phyloP scores from a whole-genome alignment of 768 basidiomycete species.

The Xanthoconium purpureum region DNA sequence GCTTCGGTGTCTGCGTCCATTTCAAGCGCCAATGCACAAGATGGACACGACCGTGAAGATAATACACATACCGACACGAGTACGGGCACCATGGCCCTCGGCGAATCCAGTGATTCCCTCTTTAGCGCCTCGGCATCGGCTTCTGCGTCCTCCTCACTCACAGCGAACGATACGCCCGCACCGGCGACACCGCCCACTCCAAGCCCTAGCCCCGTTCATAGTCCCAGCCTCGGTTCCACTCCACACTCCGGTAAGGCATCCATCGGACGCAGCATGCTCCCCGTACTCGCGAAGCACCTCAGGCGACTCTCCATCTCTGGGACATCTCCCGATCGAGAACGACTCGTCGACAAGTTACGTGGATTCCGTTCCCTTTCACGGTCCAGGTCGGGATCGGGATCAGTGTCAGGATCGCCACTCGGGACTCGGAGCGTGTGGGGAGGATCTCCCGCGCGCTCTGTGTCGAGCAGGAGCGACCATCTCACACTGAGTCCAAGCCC shows the following conservation, averaged over 20 bases:
- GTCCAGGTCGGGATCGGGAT: neutral
- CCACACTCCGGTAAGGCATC: slow-evolving; percentile 9
- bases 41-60: neutral
- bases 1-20: slow-evolving; percentile 12
- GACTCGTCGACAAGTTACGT: slow-evolving; percentile 23
- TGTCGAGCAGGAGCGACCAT: slow-evolving; percentile 15
- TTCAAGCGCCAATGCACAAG: neutral
- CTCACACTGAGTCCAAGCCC: slow-evolving; percentile 18
- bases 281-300: slow-evolving; percentile 27
- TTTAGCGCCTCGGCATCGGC: slow-evolving; percentile 24
- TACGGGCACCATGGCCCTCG: slow-evolving; percentile 10
- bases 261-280: slow-evolving; percentile 29
- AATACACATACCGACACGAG: neutral
- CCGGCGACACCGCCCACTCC: slow-evolving; percentile 31
- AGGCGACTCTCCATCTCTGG: slow-evolving; percentile 21
- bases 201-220: slow-evolving; percentile 1
- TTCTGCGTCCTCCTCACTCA: slow-evolving; percentile 19
- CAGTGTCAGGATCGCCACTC: slow-evolving; percentile 4
- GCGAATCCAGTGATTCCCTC: slow-evolving; percentile 30
- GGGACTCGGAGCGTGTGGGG: slow-evolving; percentile 7
- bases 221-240: neutral
- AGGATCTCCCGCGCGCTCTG: slow-evolving; percentile 19
- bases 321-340: slow-evolving; percentile 21
- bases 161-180: slow-evolving; percentile 17
- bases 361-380: slow-evolving; percentile 19